Base-by-base conservation (phyloP, 139 green algal genomes). In the Nannochloris sp. region DNA sequence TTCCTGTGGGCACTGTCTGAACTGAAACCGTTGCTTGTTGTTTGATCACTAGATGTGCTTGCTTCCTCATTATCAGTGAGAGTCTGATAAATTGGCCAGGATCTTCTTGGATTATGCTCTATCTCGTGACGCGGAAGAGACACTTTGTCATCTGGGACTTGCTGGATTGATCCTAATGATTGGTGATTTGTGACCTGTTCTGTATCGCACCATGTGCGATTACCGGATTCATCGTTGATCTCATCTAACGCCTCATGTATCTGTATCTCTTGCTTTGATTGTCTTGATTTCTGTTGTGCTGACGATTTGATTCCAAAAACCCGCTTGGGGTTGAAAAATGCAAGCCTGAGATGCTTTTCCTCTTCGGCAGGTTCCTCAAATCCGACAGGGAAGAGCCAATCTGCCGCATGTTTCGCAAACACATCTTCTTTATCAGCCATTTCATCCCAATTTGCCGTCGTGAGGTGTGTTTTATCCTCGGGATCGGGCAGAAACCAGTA, bases 401-500 rank as follows among this genome's bases (percentile, higher is more conserved):
- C 33, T 23, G 56, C 49, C 26, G 69, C 50, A 59, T 67, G 28
- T 20, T 48, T 40, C 8, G 63, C 20, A 25, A 46, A n/a, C 12
- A 23, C 55, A 25, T 68, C 59, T 26, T 63, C 43, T 2, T 51
- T 37, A 23, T 83, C 75, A 1, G 63, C 66, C 79, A 90, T 78
- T 65, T 90, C 80, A 37, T 86, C 74, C 61, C 84, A 74, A 11
- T 63, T 87, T 29, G 84, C 84, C 29, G 83, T 79, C 14, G 68
- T 78, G 1, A 60, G 46, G 37, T 14, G 55, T 45, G 61, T 61
- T 57, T 28, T 40, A 3, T 62, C 61, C n/a, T 44, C 56, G 10
- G 13, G n/a, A 61, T 84, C 71, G 2, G 77, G 77, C 44, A 87
- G 33, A 66, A 89, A 92, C 84, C 85, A 93, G 71, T 80, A 77